Conservation (phyloP, 78 protist species). For the Capsaspora owczarzaki region DNA sequence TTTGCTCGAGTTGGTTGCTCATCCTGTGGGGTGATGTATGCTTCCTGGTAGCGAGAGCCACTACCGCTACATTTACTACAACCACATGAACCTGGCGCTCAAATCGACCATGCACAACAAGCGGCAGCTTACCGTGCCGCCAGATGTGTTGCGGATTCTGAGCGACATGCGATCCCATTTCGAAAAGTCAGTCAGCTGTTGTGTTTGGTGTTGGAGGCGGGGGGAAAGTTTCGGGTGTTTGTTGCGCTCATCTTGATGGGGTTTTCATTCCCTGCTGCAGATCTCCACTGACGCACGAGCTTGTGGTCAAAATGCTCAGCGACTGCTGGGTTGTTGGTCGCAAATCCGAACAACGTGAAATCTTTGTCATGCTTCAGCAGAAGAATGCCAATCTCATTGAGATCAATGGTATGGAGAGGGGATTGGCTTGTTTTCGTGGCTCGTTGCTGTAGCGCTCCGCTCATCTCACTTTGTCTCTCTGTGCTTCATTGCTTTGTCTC, state of each 20-base stretch:
- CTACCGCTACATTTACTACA: constrained; percentile 55
- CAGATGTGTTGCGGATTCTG: constrained; percentile 39
- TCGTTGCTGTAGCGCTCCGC: neutral
- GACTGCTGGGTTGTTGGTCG: constrained; percentile 63
- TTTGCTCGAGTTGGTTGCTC: no score
- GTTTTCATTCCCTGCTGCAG: no score
- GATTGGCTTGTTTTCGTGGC: neutral
- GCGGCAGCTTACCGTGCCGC: constrained; percentile 19
- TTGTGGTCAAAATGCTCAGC: constrained; percentile 15
- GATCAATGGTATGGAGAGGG: neutral
- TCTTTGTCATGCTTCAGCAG: constrained; percentile 50
- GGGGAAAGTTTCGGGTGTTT: no score
- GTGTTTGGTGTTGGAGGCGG: neutral
- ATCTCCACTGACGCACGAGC: no score
- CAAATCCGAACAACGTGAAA: constrained; percentile 54
- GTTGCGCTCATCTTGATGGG: no score
- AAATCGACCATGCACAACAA: constrained; percentile 39
- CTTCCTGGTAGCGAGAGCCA: neutral
- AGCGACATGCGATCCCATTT: constrained; percentile 54
- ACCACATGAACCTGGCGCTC: constrained; percentile 71
- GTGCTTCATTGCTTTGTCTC: neutral
- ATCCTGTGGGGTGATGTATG: no score
- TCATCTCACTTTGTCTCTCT: neutral
- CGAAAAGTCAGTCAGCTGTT: constrained; percentile 15
- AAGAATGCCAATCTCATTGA: constrained; percentile 46